phyloP scores from a whole-genome alignment of 2,329 filamentous ascomycete genomes.

The Clarireedia homoeocarpa region DNA sequence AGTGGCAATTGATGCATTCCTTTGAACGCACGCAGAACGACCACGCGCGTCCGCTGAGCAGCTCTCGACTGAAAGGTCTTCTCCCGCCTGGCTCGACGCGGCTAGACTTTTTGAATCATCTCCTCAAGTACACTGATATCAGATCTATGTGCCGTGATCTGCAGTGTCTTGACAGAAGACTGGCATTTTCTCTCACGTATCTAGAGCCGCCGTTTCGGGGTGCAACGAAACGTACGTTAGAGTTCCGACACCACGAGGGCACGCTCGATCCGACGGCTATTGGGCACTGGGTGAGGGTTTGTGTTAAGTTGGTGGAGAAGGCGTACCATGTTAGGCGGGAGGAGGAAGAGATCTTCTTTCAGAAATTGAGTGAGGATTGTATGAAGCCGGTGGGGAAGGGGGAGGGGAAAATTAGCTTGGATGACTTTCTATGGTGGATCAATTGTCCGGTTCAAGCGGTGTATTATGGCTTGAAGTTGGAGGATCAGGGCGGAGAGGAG shows the following conservation, averaged over 20 bases:
- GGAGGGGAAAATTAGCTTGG: not conserved
- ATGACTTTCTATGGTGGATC: not conserved
- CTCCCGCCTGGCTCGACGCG: not conserved
- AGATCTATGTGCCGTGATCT: not conserved
- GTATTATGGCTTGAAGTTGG: not conserved
- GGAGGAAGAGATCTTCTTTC: not conserved
- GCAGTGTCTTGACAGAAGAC: not conserved
- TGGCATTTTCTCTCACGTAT: not conserved
- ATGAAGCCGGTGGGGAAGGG: not conserved
- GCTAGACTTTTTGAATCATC: not conserved
- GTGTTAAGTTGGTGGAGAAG: constrained; percentile 12
- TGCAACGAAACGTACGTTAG: constrained; percentile 14
- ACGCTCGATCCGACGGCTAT: constrained; percentile 15
- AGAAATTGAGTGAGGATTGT: not conserved
- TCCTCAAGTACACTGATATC: not conserved
- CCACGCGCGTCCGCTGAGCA: not conserved
- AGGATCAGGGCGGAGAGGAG: no score
- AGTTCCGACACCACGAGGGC: constrained; percentile 24
- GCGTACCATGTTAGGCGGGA: not conserved
- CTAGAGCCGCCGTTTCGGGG: not conserved
- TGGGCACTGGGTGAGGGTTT: constrained; percentile 13
- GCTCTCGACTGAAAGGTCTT: not conserved
- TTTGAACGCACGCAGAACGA: not conserved
- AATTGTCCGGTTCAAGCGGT: not conserved
- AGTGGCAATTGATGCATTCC: constrained; percentile 9